A percentile compares a stretch with the other conserved stretches of the same genome.
Evolutionary conservation across 1,284 basidiomycete genomes (phyloP).

Genomic region (Boletus sp.): DNA sequence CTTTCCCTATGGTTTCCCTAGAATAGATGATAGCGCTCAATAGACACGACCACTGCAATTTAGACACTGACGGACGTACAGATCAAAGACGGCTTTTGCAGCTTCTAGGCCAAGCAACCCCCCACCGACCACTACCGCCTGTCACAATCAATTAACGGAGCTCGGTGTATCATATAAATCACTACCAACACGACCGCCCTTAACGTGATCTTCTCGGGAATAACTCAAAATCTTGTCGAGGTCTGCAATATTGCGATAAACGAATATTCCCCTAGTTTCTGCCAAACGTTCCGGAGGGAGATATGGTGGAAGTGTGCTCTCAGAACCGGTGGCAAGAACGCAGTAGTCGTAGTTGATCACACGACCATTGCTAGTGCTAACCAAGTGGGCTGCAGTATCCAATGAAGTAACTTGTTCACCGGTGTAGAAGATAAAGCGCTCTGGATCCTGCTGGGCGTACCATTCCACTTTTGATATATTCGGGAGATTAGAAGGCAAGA

Average conservation of each 20-base stretch:
- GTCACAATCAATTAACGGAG: neutral
- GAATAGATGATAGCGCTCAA: neutral
- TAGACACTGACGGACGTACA: slow-evolving; percentile 3
- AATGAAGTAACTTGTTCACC: slow-evolving; percentile 53
- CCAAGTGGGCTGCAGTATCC: slow-evolving; percentile 41
- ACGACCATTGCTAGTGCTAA: slow-evolving; percentile 47
- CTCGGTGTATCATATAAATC: neutral
- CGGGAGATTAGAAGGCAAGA: neutral
- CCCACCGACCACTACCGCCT: slow-evolving; percentile 18
- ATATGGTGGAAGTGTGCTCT: slow-evolving; percentile 64
- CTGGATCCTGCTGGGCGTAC: slow-evolving; percentile 58
- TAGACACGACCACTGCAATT: no score
- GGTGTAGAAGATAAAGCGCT: slow-evolving; percentile 50
- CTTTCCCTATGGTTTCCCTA: slow-evolving; percentile 37
- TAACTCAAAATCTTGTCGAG: slow-evolving; percentile 60
- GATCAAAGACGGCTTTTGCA: slow-evolving; percentile 17
- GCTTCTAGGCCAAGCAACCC: slow-evolving; percentile 17
- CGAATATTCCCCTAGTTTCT: slow-evolving; percentile 55
- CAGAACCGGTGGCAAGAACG: slow-evolving; percentile 70
- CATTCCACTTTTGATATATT: slow-evolving; percentile 38
- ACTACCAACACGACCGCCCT: slow-evolving; percentile 28
- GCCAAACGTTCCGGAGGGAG: slow-evolving; percentile 40
- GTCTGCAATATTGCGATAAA: slow-evolving; percentile 71
- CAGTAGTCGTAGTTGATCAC: slow-evolving; percentile 57
- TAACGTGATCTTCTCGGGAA: slow-evolving; percentile 43